Base-by-base conservation (phyloP, 2,329 filamentous ascomycete genomes). In the Trichoderma gracile region DNA sequence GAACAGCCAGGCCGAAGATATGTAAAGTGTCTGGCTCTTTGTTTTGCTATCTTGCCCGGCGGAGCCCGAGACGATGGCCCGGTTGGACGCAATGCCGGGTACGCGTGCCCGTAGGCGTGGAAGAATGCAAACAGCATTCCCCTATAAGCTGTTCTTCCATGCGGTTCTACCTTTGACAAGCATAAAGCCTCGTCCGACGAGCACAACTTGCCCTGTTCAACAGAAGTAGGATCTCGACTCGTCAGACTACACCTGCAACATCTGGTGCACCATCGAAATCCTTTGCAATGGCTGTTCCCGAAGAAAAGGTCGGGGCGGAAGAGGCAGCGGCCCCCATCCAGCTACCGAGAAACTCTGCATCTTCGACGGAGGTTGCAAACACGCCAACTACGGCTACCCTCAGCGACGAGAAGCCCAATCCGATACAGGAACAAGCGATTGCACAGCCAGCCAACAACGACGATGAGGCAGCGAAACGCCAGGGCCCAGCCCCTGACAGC, bases 401-500 rank as follows among this genome's bases (percentile, higher is more conserved):
- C 17, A n/a, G 42, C 27, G 30, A 61, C 21, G 55, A 47, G 17
- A 55, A 55, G 15, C 12, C 50, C 25, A 33, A 27, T 5, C 25
- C 46, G 15, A 5, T 38, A 14, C 40, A 53, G 6, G n/a, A 53
- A 40, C 33, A 14, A 38, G 27, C n/a, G 30, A 23, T 53, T 38
- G 61, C 61, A 53, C 43, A 58, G 21, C 23, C 62, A 27, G 9
- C 12, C 9, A 46, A 42, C 5, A 65, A 67, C 21, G 54, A 66
- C 21, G 60, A 66, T 19, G 73, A 75, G 38, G 50, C 61, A 9
- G 30, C 68, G 12, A 59, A 14, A 0, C 54, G 21, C 17, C 66
- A 25, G 64, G 67, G n/a, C 68, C 69, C 21, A 66, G 67, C 5
- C 69, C 69, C 58, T 58, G 70, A n/a, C 9, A 73, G 76, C 43